phyloP scores from a whole-genome alignment of 352 stramenopile species.

The Globisporangium sylvaticum region DNA sequence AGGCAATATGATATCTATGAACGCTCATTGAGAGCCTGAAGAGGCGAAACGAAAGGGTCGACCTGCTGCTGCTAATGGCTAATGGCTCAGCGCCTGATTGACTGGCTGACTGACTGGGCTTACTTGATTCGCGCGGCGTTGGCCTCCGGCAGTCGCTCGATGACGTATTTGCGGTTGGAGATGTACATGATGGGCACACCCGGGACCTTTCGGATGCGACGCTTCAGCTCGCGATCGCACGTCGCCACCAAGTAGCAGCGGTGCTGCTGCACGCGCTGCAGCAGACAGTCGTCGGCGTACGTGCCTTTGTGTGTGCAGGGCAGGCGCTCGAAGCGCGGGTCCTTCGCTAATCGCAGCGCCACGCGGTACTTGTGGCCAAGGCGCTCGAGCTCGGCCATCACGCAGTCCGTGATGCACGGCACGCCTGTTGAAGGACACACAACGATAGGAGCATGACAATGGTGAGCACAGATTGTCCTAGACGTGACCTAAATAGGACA shows the following conservation, averaged over 20 bases:
- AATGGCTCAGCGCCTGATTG: not conserved
- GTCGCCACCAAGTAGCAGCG: slow-evolving; percentile 99
- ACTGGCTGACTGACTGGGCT: not conserved
- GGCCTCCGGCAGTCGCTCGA: slow-evolving; percentile 98
- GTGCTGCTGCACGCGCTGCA: slow-evolving; percentile 90
- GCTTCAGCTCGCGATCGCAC: slow-evolving; percentile 99
- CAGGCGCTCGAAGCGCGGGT: slow-evolving; percentile 98
- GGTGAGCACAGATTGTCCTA: not conserved
- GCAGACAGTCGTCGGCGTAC: slow-evolving; percentile 99
- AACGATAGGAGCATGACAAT: not conserved
- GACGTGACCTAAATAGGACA: not conserved
- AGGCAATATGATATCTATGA: slow-evolving; percentile 15
- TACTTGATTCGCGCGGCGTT: slow-evolving; percentile 89
- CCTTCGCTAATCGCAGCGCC: slow-evolving; percentile 88
- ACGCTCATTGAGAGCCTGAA: not conserved
- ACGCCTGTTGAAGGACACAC: slow-evolving; percentile 37
- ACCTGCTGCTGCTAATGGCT: not conserved
- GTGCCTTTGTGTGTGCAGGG: slow-evolving; percentile 97
- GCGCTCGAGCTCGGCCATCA: slow-evolving; percentile 99
- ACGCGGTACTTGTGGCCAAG: slow-evolving; percentile 97
- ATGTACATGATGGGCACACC: slow-evolving; percentile 99
- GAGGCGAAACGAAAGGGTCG: not conserved
- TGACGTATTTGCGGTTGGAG: slow-evolving; percentile 98
- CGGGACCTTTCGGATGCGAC: slow-evolving; percentile 98
- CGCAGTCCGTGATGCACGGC: slow-evolving; percentile 98